A percentile compares a stretch with the other conserved stretches of the same genome.
Evolutionary conservation across 306 rosid genomes (phyloP).

Genomic region (Bauhinia variegata): DNA sequence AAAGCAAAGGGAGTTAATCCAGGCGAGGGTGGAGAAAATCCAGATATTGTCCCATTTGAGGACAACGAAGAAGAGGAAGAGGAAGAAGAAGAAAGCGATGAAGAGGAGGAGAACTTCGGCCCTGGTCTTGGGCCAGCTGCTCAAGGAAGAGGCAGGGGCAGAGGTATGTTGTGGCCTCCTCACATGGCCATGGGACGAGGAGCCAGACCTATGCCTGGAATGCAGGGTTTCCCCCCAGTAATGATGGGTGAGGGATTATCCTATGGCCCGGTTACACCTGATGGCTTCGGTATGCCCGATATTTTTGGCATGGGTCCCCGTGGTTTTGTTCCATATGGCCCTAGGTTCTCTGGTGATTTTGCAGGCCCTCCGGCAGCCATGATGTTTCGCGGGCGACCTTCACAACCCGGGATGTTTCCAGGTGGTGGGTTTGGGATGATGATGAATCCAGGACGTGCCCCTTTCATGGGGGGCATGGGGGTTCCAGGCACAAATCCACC

Average conservation of each 20-base stretch:
- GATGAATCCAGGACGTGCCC: constrained; percentile 92
- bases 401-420: constrained; percentile 90
- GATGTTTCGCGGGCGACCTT: constrained; percentile 95
- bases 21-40: constrained; percentile 86
- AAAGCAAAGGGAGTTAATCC: constrained; percentile 97
- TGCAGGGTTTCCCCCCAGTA: constrained; percentile 84
- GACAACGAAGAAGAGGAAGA: constrained; percentile 99
- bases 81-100: constrained; percentile 98
- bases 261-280: constrained; percentile 84
- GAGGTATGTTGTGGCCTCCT: constrained; percentile 97
- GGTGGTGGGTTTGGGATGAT: constrained; percentile 95
- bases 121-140: constrained; percentile 63
- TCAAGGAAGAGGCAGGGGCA: constrained; percentile 94
- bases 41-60: constrained; percentile 97
- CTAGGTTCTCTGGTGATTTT: constrained; percentile 90
- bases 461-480: constrained; percentile 95
- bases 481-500: constrained; percentile 74
- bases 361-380: constrained; percentile 75
- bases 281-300: constrained; percentile 93
- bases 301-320: constrained; percentile 88
- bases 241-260: constrained; percentile 97
- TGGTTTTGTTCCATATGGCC: constrained; percentile 82
- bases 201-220: constrained; percentile 90
- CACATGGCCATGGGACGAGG: constrained; percentile 91
- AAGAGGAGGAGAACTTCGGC: constrained; percentile 85